Conservation (phyloP, 2,329 filamentous ascomycete genomes). For the Colletotrichum trifolii region DNA sequence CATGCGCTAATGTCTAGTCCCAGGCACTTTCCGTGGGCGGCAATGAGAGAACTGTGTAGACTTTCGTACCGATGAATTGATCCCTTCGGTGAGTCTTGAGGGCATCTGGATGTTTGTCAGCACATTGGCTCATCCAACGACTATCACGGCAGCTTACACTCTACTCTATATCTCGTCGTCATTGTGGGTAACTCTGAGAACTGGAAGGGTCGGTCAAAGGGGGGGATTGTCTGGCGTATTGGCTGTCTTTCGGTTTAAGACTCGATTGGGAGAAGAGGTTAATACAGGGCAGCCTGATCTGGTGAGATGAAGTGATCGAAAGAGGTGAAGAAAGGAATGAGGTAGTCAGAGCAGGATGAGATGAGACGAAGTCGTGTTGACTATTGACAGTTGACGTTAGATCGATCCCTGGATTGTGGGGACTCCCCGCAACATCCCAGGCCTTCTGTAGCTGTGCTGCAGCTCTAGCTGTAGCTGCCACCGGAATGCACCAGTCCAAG, state of each 20-base stretch:
- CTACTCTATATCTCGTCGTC: slow-evolving; percentile 76
- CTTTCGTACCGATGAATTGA: slow-evolving; percentile 78
- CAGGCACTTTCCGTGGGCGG: background rate
- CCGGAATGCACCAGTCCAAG: slow-evolving; percentile 30
- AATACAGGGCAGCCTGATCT: too few relatives aligned
- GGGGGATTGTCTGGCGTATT: slow-evolving; percentile 3
- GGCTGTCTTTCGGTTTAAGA: background rate
- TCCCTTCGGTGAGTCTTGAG: slow-evolving; percentile 89
- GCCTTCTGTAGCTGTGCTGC: slow-evolving; percentile 5
- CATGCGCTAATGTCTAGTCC: background rate
- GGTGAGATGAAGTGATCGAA: too few relatives aligned
- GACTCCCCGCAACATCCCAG: slow-evolving; percentile 9
- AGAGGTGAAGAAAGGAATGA: background rate
- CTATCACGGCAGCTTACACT: slow-evolving; percentile 69
- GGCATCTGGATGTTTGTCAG: slow-evolving; percentile 57
- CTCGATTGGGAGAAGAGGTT: background rate
- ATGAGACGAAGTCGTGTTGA: slow-evolving; percentile 27
- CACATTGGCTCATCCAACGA: slow-evolving; percentile 7
- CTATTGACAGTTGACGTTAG: background rate
- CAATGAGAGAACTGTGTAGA: background rate
- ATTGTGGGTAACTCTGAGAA: slow-evolving; percentile 50
- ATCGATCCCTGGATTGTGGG: slow-evolving; percentile 15
- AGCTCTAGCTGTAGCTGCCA: slow-evolving; percentile 2
- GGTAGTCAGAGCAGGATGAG: slow-evolving; percentile 10
- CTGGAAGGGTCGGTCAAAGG: background rate